These are phyloP conservation scores for Blastocystis sp. DNA, from an alignment of 352 stramenopile genomes.

Conservation along the genomic window DNA sequence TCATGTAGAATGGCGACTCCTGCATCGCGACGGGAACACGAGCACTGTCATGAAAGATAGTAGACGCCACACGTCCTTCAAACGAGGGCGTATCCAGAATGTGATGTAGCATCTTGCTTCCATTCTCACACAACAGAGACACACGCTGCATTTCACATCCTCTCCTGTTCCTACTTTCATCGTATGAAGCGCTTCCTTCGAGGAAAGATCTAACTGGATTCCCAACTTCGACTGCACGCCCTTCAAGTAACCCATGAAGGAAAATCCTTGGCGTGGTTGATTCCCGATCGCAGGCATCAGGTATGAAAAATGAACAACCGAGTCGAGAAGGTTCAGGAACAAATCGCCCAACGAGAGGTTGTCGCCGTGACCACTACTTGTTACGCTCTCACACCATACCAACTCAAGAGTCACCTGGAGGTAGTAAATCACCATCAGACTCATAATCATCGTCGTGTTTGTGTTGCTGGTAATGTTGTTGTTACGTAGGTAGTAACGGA, in stretches of 20 bases:
- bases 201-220: neutral
- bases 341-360: neutral
- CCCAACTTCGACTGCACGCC: neutral
- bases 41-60: neutral
- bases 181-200: neutral
- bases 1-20: neutral
- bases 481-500: neutral
- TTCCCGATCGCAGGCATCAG: neutral
- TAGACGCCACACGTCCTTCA: neutral
- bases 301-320: neutral
- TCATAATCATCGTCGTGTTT: neutral
- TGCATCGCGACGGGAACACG: neutral
- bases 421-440: neutral
- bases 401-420: neutral
- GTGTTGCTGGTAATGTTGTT: neutral
- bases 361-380: neutral
- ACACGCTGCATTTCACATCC: neutral
- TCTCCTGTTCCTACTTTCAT: neutral
- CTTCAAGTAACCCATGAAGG: neutral
- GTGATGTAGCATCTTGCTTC: neutral
- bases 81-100: neutral
- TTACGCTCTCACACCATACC: neutral
- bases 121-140: neutral
- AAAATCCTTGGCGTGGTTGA: neutral
- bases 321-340: neutral